Percentiles rank a stretch among this genome's conserved stretches.
Conservation (phyloP, 2,329 filamentous ascomycete genomes). For the Monosporascus sp. region DNA sequence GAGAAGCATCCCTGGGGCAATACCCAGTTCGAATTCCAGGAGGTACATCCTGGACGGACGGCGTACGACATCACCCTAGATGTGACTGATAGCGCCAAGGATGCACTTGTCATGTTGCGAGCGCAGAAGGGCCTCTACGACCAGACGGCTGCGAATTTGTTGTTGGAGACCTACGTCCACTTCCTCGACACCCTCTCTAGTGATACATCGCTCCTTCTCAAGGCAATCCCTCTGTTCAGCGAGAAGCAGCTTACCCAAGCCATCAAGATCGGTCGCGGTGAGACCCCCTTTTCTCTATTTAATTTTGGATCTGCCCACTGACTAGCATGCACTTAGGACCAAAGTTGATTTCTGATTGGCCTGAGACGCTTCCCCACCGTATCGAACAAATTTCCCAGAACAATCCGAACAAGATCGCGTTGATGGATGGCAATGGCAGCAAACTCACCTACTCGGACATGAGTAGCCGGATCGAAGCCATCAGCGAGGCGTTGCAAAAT, state of each 20-base stretch:
- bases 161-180: no score
- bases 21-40: slow-evolving; percentile 14
- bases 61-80: slow-evolving; percentile 20
- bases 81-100: slow-evolving; percentile 9
- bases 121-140: slow-evolving; percentile 16
- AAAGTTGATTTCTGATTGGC: no score
- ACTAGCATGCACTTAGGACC: no score
- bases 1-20: slow-evolving; percentile 11
- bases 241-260: no score
- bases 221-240: no score
- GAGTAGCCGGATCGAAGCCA: slow-evolving; percentile 22
- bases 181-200: no score
- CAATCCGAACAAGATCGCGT: slow-evolving; percentile 2
- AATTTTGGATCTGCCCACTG: no score
- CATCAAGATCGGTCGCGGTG: no score
- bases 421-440: slow-evolving; percentile 6
- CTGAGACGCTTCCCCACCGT: slow-evolving; percentile 4
- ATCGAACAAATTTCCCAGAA: slow-evolving; percentile 7
- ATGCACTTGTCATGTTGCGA: slow-evolving; percentile 5
- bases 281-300: no score
- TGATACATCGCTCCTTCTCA: no score
- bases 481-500: slow-evolving; percentile 23
- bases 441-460: slow-evolving; percentile 29
- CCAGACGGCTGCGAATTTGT: slow-evolving; percentile 2
- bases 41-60: slow-evolving; percentile 6